Evolutionary conservation across 2,329 filamentous ascomycete genomes (phyloP).

Genomic region (Talaromyces sp.): DNA sequence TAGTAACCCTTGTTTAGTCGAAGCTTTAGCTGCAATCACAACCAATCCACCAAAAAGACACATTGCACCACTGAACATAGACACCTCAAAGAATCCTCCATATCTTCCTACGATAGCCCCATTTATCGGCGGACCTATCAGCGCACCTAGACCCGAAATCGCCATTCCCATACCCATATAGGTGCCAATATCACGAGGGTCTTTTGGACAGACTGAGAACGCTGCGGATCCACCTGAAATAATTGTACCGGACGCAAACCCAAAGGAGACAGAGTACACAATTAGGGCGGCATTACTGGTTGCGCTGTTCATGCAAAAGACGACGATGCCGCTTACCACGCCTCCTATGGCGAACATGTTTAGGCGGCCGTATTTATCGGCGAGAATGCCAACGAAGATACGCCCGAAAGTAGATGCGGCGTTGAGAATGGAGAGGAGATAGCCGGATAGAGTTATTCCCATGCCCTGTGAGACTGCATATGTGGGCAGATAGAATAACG

Average conservation of each 20-base stretch:
- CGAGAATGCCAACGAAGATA: constrained; percentile 33
- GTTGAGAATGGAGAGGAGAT: constrained; percentile 35
- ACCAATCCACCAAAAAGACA: constrained; percentile 23
- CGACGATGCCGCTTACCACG: constrained; percentile 28
- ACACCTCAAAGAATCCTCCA: constrained; percentile 39
- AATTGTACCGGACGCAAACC: constrained; percentile 37
- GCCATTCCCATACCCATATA: constrained; percentile 28
- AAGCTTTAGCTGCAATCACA: constrained; percentile 37
- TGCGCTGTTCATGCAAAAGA: constrained; percentile 31
- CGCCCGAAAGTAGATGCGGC: constrained; percentile 36
- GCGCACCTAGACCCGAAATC: constrained; percentile 43
- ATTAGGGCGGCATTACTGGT: constrained; percentile 30
- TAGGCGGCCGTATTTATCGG: constrained; percentile 34
- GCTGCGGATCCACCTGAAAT: constrained; percentile 27
- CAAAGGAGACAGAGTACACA: constrained; percentile 33
- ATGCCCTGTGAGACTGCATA: constrained; percentile 29
- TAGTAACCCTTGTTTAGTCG: constrained; percentile 39
- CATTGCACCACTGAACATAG: constrained; percentile 37
- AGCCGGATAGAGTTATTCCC: constrained; percentile 25
- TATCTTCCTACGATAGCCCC: constrained; percentile 47
- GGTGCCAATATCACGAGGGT: constrained; percentile 23
- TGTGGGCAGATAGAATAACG: constrained; percentile 33
- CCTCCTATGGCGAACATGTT: constrained; percentile 30
- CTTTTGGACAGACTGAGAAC: constrained; percentile 21
- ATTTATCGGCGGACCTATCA: constrained; percentile 52